Base-by-base conservation (phyloP, 2,329 filamentous ascomycete genomes). In the Aspergillus neotritici region DNA sequence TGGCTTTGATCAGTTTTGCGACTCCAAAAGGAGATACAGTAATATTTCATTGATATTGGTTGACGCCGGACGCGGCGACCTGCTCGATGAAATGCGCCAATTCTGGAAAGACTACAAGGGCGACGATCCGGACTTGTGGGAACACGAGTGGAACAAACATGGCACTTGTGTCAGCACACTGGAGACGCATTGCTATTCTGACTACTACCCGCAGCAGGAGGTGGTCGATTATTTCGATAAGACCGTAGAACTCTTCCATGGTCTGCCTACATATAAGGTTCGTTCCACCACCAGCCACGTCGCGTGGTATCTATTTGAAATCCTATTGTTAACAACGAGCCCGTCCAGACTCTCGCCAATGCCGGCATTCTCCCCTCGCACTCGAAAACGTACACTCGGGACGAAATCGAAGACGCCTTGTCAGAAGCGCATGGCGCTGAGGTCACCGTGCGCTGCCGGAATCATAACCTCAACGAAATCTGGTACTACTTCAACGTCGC, bases 131-230 rank as follows among this genome's bases (percentile, higher is more conserved):
- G 67, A 66, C 9, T 79, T 88, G 53, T 88, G 84, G 84, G 71
- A 83, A 59, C 83, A 87, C 62, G 84, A 88, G 64, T 88, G 81
- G 79, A 70, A 72, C 51, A 88, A 86, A 62, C 85, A 89, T 60
- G 86, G 85, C 13, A 82, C 79, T n/a, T 87, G 84, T 66, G 78
- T 87, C 51, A 80, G 73, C 54, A 88, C 85, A 0, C 72, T 88
- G 8, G 72, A 82, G 36, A 77, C 84, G 0, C 63, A 66, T 13
- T 89, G 85, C 70, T 89, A 87, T 66, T 65, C 67, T 4, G 57
- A 65, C n/a, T 84, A 86, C 61, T 64, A 72, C 43, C 64, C 75
- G 0, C 77, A 76, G 9, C 73, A 84, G 47, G 85, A 87, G 56
- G 80, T 82, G 1, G 75, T 79, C 10, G 82, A 84, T 59, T 88